A percentile compares a stretch with the other conserved stretches of the same genome.
Conservation (phyloP, 257 asterid species). For the Plantago elongata region DNA sequence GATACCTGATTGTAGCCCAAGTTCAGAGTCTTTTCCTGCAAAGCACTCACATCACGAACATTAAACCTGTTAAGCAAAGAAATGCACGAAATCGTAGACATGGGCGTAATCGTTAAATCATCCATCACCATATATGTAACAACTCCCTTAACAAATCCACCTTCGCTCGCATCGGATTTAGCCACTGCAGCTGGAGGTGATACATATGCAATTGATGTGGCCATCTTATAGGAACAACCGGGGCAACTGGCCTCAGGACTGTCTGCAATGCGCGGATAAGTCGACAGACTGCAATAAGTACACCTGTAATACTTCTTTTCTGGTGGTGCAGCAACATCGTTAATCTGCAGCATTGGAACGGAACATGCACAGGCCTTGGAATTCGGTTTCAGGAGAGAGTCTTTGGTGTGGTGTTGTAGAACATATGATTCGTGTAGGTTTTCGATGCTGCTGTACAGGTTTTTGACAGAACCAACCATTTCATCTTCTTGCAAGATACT, state of each 20-base stretch:
- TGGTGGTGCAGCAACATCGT: background rate
- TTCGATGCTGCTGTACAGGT: constrained; percentile 21
- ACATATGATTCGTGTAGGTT: constrained; percentile 26
- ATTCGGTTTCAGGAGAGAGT: constrained; percentile 27
- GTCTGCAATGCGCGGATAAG: constrained; percentile 13
- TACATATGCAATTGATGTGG: background rate
- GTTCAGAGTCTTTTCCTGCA: constrained; percentile 30
- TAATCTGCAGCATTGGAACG: constrained; percentile 17
- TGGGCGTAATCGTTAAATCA: constrained; percentile 25
- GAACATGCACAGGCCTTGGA: background rate
- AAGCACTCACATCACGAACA: constrained; percentile 16
- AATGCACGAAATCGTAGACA: constrained; percentile 32
- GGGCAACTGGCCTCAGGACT: constrained; percentile 25
- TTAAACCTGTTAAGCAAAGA: constrained; percentile 24
- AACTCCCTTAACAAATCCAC: constrained; percentile 38
- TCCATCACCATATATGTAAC: constrained; percentile 37
- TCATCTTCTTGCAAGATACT: constrained; percentile 11
- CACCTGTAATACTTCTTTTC: constrained; percentile 9
- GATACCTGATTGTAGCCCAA: constrained; percentile 29
- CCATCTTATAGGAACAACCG: background rate
- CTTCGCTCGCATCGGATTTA: background rate
- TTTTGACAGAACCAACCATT: constrained; percentile 17
- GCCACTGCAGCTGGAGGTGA: constrained; percentile 4
- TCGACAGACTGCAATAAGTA: background rate
- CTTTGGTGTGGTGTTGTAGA: constrained; percentile 18